Conservation (phyloP, 2,329 filamentous ascomycete genomes). For the Ophiocordyceps camponoti-floridani region DNA sequence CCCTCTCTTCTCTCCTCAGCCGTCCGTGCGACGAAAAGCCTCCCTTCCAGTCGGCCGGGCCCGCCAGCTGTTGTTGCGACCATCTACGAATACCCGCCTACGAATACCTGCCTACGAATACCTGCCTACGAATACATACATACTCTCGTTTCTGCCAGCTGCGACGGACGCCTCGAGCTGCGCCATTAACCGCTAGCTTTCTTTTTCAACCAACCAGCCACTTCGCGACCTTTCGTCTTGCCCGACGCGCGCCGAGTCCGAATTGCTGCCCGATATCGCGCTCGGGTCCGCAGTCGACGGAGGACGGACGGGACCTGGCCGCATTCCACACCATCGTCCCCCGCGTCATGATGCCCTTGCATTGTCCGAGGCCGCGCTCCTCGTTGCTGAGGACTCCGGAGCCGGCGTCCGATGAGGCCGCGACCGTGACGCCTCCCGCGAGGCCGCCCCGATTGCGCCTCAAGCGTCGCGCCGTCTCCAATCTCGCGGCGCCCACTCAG, state of each 20-base stretch:
- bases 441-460: constrained; percentile 35
- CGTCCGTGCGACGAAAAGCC: neutral
- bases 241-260: too few relatives aligned
- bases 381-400: constrained; percentile 33
- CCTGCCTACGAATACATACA: too few relatives aligned
- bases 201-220: too few relatives aligned
- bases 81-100: too few relatives aligned
- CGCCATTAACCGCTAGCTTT: neutral
- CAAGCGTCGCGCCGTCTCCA: constrained; percentile 34
- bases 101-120: too few relatives aligned
- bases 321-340: constrained; percentile 1
- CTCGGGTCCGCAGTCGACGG: neutral
- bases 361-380: constrained; percentile 24
- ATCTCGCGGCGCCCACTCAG: constrained; percentile 38
- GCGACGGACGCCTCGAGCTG: neutral
- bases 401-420: constrained; percentile 20
- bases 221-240: too few relatives aligned
- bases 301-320: neutral
- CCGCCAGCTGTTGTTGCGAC: neutral
- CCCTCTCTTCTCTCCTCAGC: neutral
- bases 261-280: neutral
- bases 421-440: constrained; percentile 30
- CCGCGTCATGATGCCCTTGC: constrained; percentile 15
- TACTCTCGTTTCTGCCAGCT: neutral
- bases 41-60: neutral